A percentile compares a stretch with the other conserved stretches of the same genome.
Conservation (phyloP, 164 flowering plant genomes). For the Berberis vulgaris region DNA sequence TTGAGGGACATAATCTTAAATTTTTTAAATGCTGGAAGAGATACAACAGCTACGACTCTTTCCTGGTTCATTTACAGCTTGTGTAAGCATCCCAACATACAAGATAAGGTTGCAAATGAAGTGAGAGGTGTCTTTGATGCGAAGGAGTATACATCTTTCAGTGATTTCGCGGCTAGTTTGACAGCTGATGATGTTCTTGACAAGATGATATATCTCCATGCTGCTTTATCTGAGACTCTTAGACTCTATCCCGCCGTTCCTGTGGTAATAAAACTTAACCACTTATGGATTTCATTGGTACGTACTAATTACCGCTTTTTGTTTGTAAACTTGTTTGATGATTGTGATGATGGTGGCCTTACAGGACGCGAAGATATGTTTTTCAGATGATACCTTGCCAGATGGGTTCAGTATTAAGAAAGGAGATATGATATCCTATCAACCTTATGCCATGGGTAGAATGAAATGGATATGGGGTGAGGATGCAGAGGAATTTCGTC, state of each 20-base stretch:
- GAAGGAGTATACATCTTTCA: constrained; percentile 8
- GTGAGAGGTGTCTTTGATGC: constrained; percentile 21
- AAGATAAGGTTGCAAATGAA: constrained; percentile 55
- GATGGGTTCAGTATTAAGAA: constrained; percentile 28
- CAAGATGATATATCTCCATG: constrained; percentile 72
- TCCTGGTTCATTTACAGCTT: constrained; percentile 68
- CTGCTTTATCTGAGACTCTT: constrained; percentile 65
- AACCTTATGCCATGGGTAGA: constrained; percentile 39
- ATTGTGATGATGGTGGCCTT: background rate
- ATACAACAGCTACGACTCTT: constrained; percentile 63
- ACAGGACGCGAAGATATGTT: constrained; percentile 45
- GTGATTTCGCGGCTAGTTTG: constrained; percentile 28
- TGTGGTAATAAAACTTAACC: constrained; percentile 30
- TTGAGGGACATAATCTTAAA: constrained; percentile 59
- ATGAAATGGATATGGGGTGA: constrained; percentile 38
- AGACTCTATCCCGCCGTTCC: constrained; percentile 79
- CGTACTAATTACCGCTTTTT: background rate
- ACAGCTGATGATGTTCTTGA: constrained; percentile 43
- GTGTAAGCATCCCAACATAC: constrained; percentile 62
- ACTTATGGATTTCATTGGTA: background rate
- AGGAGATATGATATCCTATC: constrained; percentile 27
- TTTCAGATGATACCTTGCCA: constrained; percentile 26
- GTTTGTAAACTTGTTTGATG: background rate
- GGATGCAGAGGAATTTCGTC: constrained; percentile 31
- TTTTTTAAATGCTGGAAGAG: constrained; percentile 72